These are phyloP conservation scores for Thermoascus crustaceus DNA, from an alignment of 2,329 filamentous ascomycete species.

Conservation along the genomic window DNA sequence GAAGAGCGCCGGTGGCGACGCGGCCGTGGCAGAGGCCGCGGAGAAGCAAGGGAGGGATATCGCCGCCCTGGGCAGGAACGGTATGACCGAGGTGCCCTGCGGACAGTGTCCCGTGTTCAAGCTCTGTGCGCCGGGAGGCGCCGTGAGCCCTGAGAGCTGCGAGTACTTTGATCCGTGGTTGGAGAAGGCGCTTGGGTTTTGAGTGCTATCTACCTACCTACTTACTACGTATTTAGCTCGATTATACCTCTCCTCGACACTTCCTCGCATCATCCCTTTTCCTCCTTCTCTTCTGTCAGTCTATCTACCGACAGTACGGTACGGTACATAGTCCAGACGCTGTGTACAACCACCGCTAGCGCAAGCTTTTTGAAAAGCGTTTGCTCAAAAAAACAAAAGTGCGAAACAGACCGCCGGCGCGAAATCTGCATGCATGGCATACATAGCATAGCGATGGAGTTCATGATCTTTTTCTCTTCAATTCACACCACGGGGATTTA, in stretches of 20 bases:
- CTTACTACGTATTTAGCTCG: too few relatives aligned
- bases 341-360: too few relatives aligned
- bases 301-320: too few relatives aligned
- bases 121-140: constrained; percentile 81
- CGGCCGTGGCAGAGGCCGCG: constrained; percentile 23
- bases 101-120: constrained; percentile 89
- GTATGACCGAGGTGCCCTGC: constrained; percentile 81
- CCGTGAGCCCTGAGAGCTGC: constrained; percentile 82
- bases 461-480: too few relatives aligned
- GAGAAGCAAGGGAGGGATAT: constrained; percentile 31
- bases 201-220: constrained; percentile 9
- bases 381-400: too few relatives aligned
- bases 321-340: too few relatives aligned
- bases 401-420: too few relatives aligned
- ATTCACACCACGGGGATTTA: too few relatives aligned
- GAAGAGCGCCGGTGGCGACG: constrained; percentile 21
- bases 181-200: constrained; percentile 32
- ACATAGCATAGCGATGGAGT: constrained; percentile 35
- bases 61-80: constrained; percentile 54
- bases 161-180: constrained; percentile 89
- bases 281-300: too few relatives aligned
- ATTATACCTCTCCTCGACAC: too few relatives aligned
- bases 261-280: too few relatives aligned
- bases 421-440: background rate
- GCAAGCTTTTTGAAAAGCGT: too few relatives aligned